Conservation (phyloP, 768 basidiomycete genomes). For the Neoboletus brunneissimus region DNA sequence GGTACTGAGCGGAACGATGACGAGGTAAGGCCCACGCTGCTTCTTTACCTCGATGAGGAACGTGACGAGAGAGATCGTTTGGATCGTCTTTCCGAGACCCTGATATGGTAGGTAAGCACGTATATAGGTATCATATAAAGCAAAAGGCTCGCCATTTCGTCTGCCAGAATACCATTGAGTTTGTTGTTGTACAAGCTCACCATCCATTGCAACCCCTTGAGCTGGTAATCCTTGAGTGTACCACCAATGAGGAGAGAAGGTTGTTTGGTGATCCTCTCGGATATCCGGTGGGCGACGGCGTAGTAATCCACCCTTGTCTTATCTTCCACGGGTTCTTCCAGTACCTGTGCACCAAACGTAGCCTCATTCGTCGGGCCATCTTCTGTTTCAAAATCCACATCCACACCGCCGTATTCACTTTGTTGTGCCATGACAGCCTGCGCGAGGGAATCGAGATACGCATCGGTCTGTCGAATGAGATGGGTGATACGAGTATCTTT, state of each 20-base stretch:
- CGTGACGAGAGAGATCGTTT: conserved; percentile 91
- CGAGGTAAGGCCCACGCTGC: conserved; percentile 91
- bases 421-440: conserved; percentile 94
- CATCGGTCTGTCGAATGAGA: conserved; percentile 88
- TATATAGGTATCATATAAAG: not conserved
- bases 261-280: conserved; percentile 78
- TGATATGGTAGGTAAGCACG: conserved; percentile 28
- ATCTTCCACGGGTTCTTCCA: conserved; percentile 55
- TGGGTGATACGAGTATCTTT: conserved; percentile 99
- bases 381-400: conserved; percentile 53
- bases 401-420: conserved; percentile 52
- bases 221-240: conserved; percentile 89
- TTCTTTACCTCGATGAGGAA: conserved; percentile 91
- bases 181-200: conserved; percentile 96
- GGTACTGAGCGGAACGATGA: conserved; percentile 93
- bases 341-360: conserved; percentile 83
- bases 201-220: conserved; percentile 98
- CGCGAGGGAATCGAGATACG: conserved; percentile 92
- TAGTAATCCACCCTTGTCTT: conserved; percentile 92
- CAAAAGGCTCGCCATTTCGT: conserved; percentile 71
- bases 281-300: conserved; percentile 88
- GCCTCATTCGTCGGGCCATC: conserved; percentile 80
- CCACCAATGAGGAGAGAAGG: conserved; percentile 79
- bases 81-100: conserved; percentile 96
- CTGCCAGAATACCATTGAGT: conserved; percentile 91